phyloP scores from a whole-genome alignment of 257 asterid genomes.

The Mentha longifolia region DNA sequence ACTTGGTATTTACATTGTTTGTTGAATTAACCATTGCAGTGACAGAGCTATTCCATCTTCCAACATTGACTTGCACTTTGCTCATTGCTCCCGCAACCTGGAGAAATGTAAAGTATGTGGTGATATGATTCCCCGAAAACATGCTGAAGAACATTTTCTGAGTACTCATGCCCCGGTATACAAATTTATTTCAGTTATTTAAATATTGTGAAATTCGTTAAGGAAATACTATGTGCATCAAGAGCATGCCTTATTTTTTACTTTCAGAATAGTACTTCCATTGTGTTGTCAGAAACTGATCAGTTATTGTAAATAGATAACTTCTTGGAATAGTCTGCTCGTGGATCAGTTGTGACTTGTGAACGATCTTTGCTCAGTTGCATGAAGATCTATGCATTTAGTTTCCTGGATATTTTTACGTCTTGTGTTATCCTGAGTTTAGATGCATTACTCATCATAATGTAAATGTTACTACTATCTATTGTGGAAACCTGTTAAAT shows the following conservation, averaged over 20 bases:
- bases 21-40: slow-evolving; percentile 50
- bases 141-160: slow-evolving; percentile 84
- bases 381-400: background rate
- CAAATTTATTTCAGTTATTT: slow-evolving; percentile 24
- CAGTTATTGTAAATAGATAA: slow-evolving; percentile 6
- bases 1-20: slow-evolving; percentile 20
- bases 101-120: slow-evolving; percentile 95
- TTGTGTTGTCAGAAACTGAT: slow-evolving; percentile 22
- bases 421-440: slow-evolving; percentile 22
- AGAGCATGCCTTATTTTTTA: slow-evolving; percentile 26
- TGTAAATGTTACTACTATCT: slow-evolving; percentile 15
- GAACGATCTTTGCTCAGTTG: background rate
- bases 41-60: slow-evolving; percentile 83
- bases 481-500: background rate
- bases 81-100: slow-evolving; percentile 94
- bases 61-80: slow-evolving; percentile 89
- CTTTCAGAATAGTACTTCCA: background rate
- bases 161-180: slow-evolving; percentile 97
- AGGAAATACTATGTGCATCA: slow-evolving; percentile 8
- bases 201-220: slow-evolving; percentile 6
- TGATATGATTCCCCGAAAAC: slow-evolving; percentile 85
- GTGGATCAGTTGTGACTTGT: background rate
- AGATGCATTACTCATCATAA: slow-evolving; percentile 5
- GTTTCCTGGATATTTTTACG: slow-evolving; percentile 21
- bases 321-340: background rate